Evolutionary conservation across 208 protist genomes (phyloP).

Genomic region (Herpetomonas muscarum): DNA sequence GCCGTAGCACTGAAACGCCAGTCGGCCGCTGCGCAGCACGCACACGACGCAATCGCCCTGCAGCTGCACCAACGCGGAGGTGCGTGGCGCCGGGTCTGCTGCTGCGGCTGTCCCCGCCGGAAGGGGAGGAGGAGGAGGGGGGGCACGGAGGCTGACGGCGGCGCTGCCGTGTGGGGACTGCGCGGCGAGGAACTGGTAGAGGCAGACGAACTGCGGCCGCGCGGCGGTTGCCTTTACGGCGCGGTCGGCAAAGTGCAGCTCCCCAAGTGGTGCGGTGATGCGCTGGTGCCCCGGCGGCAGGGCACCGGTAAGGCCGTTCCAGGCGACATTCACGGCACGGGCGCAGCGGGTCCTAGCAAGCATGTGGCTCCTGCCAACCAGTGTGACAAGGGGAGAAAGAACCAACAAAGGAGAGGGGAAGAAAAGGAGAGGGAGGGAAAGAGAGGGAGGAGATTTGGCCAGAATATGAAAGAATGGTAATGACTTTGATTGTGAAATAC

Average conservation of each 20-base stretch:
- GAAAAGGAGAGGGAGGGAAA: neutral
- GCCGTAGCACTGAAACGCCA: slow-evolving; percentile 63
- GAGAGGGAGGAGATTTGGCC: neutral
- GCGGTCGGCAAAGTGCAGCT: slow-evolving; percentile 67
- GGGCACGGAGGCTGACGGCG: slow-evolving; percentile 14
- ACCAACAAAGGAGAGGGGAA: slow-evolving; percentile 5
- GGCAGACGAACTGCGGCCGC: slow-evolving; percentile 55
- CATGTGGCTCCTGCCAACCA: slow-evolving; percentile 6
- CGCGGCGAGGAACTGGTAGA: slow-evolving; percentile 39
- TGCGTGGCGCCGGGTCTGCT: slow-evolving; percentile 5
- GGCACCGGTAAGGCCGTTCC: neutral
- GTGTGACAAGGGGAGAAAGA: neutral
- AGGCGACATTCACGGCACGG: neutral
- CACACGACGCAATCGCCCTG: slow-evolving; percentile 41
- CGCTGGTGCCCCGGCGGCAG: slow-evolving; percentile 10
- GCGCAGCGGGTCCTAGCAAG: neutral
- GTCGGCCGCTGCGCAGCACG: slow-evolving; percentile 37
- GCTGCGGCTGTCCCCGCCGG: neutral
- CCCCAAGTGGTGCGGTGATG: slow-evolving; percentile 2
- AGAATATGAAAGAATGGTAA: neutral
- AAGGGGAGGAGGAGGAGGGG: slow-evolving; percentile 1
- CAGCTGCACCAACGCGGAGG: slow-evolving; percentile 32
- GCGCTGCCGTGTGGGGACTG: slow-evolving; percentile 26
- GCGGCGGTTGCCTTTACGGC: slow-evolving; percentile 57
- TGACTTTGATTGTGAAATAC: too few relatives aligned